Percentiles rank a stretch among this genome's conserved stretches.
Evolutionary conservation across 2,329 filamentous ascomycete genomes (phyloP).

Genomic region (Teratosphaeria epicoccoides): DNA sequence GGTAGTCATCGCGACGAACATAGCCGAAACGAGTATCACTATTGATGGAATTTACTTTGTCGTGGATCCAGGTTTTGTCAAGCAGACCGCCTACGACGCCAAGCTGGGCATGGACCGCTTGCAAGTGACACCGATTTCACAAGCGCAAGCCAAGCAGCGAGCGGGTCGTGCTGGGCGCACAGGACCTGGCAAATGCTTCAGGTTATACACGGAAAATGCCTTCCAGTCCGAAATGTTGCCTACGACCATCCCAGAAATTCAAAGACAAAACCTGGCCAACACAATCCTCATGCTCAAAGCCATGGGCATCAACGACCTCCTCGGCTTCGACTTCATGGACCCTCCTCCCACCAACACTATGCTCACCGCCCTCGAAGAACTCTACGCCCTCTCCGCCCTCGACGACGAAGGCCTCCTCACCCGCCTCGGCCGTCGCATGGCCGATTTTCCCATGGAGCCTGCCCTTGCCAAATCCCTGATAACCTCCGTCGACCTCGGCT

Average conservation of each 20-base stretch:
- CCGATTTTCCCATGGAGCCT: constrained; percentile 96
- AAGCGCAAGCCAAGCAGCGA: constrained; percentile 91
- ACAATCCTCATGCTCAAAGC: constrained; percentile 98
- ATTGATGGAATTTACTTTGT: constrained; percentile 98
- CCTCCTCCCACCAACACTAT: constrained; percentile 95
- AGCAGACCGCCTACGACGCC: constrained; percentile 93
- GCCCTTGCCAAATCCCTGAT: constrained; percentile 84
- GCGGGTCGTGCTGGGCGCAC: constrained; percentile 88
- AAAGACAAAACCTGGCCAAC: constrained; percentile 81
- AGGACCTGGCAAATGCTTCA: constrained; percentile 90
- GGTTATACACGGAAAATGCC: constrained; percentile 87
- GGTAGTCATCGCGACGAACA: constrained; percentile 96
- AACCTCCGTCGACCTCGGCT: constrained; percentile 72
- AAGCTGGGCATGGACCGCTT: constrained; percentile 97
- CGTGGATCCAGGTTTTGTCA: constrained; percentile 92
- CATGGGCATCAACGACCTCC: constrained; percentile 95
- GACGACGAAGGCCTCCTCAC: constrained; percentile 94
- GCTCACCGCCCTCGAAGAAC: constrained; percentile 87
- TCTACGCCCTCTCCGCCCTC: constrained; percentile 82
- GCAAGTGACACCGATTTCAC: constrained; percentile 89
- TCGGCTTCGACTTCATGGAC: constrained; percentile 99
- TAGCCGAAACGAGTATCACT: constrained; percentile 94
- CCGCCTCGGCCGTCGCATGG: constrained; percentile 88
- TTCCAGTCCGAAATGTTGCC: constrained; percentile 96
- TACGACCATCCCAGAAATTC: constrained; percentile 91